phyloP scores from a whole-genome alignment of 2,329 filamentous ascomycete species.

The Lasiodiplodia gonubiensis region DNA sequence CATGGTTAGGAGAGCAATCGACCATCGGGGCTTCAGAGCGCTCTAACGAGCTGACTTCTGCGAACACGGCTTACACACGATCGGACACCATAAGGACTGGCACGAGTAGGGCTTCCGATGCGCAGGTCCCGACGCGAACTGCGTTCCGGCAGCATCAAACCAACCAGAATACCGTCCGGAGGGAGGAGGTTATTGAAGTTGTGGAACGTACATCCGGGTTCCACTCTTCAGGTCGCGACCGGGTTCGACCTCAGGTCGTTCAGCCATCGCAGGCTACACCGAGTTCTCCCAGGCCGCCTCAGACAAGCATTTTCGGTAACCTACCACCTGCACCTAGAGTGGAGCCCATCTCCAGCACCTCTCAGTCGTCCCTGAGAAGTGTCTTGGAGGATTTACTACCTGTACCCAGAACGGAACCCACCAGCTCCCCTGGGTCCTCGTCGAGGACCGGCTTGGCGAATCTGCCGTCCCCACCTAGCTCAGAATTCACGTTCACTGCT shows the following conservation, averaged over 20 bases:
- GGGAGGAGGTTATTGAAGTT: background rate
- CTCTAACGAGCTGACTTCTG: background rate
- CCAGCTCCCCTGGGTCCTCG: background rate
- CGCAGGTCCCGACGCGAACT: background rate
- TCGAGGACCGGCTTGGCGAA: background rate
- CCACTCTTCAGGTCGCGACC: background rate
- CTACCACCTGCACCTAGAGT: background rate
- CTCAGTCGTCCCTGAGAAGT: background rate
- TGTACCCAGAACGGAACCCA: background rate
- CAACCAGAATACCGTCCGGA: background rate
- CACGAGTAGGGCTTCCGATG: background rate
- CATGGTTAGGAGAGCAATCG: background rate
- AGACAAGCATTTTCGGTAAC: background rate
- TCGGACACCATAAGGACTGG: background rate
- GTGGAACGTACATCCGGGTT: constrained; percentile 2
- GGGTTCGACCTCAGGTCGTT: background rate
- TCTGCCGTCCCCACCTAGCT: background rate
- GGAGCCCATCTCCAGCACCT: background rate
- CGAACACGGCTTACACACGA: background rate
- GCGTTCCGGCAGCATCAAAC: background rate
- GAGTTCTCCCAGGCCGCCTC: background rate
- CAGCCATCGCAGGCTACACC: background rate
- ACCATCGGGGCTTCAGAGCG: background rate
- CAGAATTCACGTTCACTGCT: background rate
- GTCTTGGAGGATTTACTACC: background rate